Percentiles rank a stretch among this genome's conserved stretches.
These are phyloP conservation scores for Aspergillus floridensis DNA, from an alignment of 2,329 filamentous ascomycete species.

Conservation along the genomic window DNA sequence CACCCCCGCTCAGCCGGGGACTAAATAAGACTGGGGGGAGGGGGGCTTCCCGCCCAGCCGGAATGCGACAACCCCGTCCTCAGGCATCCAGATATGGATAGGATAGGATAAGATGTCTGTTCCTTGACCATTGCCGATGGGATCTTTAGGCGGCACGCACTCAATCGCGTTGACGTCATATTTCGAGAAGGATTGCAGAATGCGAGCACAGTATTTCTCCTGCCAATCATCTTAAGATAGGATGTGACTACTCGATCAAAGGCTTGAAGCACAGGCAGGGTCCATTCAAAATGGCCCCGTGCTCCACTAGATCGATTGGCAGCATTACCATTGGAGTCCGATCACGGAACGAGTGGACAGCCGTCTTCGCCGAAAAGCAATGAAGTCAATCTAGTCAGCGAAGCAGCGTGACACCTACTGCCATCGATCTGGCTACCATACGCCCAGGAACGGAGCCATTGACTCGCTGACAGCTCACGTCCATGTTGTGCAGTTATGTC, in stretches of 20 bases:
- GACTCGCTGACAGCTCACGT: not conserved
- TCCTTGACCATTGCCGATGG: not conserved
- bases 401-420: too few species aligned
- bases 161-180: not conserved
- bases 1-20: not conserved
- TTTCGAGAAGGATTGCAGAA: not conserved
- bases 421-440: too few species aligned
- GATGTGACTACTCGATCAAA: too few species aligned
- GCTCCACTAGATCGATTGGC: not conserved
- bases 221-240: not conserved
- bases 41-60: not conserved
- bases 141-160: not conserved
- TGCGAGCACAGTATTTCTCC: not conserved
- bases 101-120: not conserved
- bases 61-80: not conserved
- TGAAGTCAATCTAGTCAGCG: not conserved
- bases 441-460: not conserved
- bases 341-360: too few species aligned
- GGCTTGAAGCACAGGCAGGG: not conserved
- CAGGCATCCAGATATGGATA: not conserved
- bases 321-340: not conserved
- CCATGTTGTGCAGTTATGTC: not conserved
- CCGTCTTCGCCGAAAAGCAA: too few species aligned
- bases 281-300: not conserved
- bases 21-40: not conserved